Evolutionary conservation across 306 rosid species (phyloP).

Genomic region (Canavalia gladiata): DNA sequence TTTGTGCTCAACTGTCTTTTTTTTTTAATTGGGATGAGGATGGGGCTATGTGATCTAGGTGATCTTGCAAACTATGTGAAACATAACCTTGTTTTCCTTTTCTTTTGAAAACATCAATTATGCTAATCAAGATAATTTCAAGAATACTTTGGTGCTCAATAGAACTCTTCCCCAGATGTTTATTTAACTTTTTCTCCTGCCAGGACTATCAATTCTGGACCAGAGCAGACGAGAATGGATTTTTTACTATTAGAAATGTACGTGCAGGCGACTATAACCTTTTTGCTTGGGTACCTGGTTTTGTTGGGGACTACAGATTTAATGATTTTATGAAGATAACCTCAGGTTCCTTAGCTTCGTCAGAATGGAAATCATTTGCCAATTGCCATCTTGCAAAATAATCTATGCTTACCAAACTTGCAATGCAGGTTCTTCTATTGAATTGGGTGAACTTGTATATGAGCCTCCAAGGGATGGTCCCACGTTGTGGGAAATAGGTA

Average conservation of each 20-base stretch:
- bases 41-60: constrained; percentile 35
- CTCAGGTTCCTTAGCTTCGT: constrained; percentile 62
- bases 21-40: constrained; percentile 15
- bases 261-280: constrained; percentile 73
- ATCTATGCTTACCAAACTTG: constrained; percentile 38
- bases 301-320: constrained; percentile 75
- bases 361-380: constrained; percentile 34
- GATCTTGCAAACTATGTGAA: constrained; percentile 15
- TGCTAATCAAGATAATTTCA: constrained; percentile 24
- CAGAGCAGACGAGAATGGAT: constrained; percentile 70
- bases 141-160: constrained; percentile 27
- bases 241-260: constrained; percentile 61
- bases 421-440: constrained; percentile 61
- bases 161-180: constrained; percentile 3
- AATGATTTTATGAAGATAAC: constrained; percentile 59
- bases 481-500: constrained; percentile 93
- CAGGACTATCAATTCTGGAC: constrained; percentile 97
- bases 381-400: constrained; percentile 12
- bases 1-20: constrained; percentile 26
- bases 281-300: constrained; percentile 83
- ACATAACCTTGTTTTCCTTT: constrained; percentile 23
- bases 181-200: constrained; percentile 37
- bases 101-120: constrained; percentile 19
- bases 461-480: constrained; percentile 89
- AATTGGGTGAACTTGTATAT: constrained; percentile 69